Conservation (phyloP, 2,329 filamentous ascomycete genomes). For the Fonsecaea erecta region DNA sequence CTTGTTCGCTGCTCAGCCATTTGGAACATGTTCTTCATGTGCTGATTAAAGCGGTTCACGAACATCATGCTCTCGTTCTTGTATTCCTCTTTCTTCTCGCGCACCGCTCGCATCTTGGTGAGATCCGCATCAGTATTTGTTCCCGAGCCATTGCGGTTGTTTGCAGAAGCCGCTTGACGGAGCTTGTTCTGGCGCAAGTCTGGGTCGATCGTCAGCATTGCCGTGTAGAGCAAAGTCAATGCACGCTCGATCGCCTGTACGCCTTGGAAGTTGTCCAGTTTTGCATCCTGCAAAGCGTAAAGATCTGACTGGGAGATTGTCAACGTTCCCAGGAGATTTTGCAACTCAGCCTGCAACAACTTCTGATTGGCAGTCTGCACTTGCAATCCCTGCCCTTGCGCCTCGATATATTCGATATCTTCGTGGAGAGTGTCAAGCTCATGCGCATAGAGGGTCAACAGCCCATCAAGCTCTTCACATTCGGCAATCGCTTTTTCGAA, state of each 20-base stretch:
- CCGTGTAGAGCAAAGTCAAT: constrained; percentile 82
- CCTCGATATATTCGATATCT: constrained; percentile 96
- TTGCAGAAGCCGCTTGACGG: constrained; percentile 53
- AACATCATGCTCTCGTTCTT: constrained; percentile 75
- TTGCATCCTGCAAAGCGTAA: constrained; percentile 71
- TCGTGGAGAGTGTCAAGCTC: constrained; percentile 95
- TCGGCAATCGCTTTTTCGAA: constrained; percentile 91
- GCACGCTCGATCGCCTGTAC: constrained; percentile 78
- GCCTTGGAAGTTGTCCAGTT: constrained; percentile 71
- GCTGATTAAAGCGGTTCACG: constrained; percentile 76
- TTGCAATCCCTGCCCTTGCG: constrained; percentile 93
- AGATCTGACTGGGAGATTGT: constrained; percentile 81
- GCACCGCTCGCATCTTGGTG: constrained; percentile 87
- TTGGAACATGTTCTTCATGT: constrained; percentile 81
- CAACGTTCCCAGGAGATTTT: constrained; percentile 86
- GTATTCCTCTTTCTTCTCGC: constrained; percentile 93
- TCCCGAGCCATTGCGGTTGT: constrained; percentile 46
- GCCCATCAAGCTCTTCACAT: constrained; percentile 93
- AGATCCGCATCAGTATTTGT: constrained; percentile 75
- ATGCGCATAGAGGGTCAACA: constrained; percentile 91
- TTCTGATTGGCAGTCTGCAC: constrained; percentile 98
- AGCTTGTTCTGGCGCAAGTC: constrained; percentile 65
- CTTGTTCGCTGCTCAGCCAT: constrained; percentile 72
- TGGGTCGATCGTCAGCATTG: constrained; percentile 91
- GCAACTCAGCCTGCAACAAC: constrained; percentile 84